Percentiles rank a stretch among this genome's conserved stretches.
Conservation (phyloP, 805 yeast species). For the Metschnikowia lunata region DNA sequence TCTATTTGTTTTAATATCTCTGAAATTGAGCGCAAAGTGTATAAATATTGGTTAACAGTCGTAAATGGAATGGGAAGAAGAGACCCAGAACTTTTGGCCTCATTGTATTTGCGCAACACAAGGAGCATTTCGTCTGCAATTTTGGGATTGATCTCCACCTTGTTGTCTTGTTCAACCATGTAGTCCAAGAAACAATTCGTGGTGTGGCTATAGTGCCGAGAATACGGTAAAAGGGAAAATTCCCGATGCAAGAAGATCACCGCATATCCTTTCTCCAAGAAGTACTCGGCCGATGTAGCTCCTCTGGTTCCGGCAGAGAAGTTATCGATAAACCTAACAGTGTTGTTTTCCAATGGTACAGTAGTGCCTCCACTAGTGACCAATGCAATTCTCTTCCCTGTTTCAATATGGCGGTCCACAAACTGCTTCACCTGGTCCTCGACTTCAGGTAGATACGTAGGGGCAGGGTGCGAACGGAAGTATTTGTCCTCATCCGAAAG, state of each 20-base stretch:
- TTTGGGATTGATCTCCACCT: slow-evolving; percentile 56
- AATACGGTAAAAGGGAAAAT: slow-evolving; percentile 85
- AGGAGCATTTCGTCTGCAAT: slow-evolving; percentile 58
- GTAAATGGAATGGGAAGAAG: slow-evolving; percentile 83
- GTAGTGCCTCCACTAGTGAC: slow-evolving; percentile 98
- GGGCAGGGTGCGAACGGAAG: slow-evolving; percentile 69
- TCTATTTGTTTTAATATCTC: slow-evolving; percentile 53
- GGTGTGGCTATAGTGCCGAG: slow-evolving; percentile 83
- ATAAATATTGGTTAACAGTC: slow-evolving; percentile 89
- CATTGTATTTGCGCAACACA: slow-evolving; percentile 52
- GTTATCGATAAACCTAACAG: slow-evolving; percentile 94
- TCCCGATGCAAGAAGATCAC: slow-evolving; percentile 92
- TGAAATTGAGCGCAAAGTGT: slow-evolving; percentile 70
- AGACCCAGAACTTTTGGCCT: slow-evolving; percentile 46
- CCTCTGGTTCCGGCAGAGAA: slow-evolving; percentile 98
- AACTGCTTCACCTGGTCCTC: slow-evolving; percentile 56
- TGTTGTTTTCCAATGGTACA: slow-evolving; percentile 94
- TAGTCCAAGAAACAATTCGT: slow-evolving; percentile 84
- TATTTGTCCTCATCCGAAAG: slow-evolving; percentile 69
- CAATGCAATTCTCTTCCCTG: slow-evolving; percentile 57
- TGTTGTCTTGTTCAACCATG: slow-evolving; percentile 54
- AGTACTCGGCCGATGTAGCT: slow-evolving; percentile 91
- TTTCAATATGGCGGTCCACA: slow-evolving; percentile 47
- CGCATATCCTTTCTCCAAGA: slow-evolving; percentile 80
- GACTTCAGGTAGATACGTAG: slow-evolving; percentile 64